Evolutionary conservation across 352 stramenopile species (phyloP), one percentile per base, ranked within the genome.

Genomic region (Pythium folliculosum): DNA sequence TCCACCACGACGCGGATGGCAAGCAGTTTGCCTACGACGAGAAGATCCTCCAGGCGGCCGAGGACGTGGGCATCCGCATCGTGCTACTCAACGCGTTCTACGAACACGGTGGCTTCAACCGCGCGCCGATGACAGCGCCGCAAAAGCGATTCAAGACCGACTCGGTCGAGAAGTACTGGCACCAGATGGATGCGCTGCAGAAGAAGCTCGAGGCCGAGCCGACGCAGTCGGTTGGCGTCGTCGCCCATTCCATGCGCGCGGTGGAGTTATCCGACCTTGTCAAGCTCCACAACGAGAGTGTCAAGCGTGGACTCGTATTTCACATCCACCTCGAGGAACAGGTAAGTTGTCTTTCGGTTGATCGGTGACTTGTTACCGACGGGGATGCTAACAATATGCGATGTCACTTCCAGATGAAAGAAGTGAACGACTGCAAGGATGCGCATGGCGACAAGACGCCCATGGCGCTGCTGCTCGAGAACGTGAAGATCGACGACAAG

Each of bases 11-110:
- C 1, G 74, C 72, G 0, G 74, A 86, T 16, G 72, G 67, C 35
- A 72, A 80, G 43, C 69, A 78, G 60, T 92, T 90, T 63, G 78
- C 75, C 27, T 92, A 91, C 65, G 84, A 92, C 48, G 73, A 86
- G 69, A 88, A 81, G 48, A 80, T 92, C 59, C 70, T 92, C 27
- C 71, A 78, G 32, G 84, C 81, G 1, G 82, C 84, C 12, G 74
- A 72, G 19, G 81, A 91, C 37, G 81, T 90, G 27, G 81, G 82
- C 30, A 88, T 92, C 37, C 82, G 84, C 51, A 77, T 92, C 32
- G 84, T 92, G 50, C 58, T 92, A 50, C 73, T 92, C 10, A 92
- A 91, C 47, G 84, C 84, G 10, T 92, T 84, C 59, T 92, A 92
- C 58, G 80, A 90, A 22, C 80, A 90, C 47, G 82, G 84, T 0